These are phyloP conservation scores for Salix viminalis DNA, from an alignment of 345 rosid genomes.

Conservation along the genomic window DNA sequence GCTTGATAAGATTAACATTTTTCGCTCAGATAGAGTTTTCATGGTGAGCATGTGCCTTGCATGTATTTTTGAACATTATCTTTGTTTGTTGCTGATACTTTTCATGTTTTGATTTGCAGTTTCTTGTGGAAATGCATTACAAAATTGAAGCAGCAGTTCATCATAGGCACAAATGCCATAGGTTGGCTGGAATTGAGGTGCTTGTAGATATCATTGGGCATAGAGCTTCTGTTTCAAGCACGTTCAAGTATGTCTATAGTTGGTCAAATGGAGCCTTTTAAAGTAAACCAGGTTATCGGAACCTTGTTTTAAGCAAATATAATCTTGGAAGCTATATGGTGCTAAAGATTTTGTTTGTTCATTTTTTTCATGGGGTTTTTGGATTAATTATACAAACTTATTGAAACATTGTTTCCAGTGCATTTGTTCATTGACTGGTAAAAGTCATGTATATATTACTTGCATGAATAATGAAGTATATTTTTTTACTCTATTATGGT, in stretches of 20 bases:
- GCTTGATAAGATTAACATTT: slow-evolving; percentile 72
- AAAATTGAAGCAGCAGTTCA: slow-evolving; percentile 66
- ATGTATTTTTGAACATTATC: slow-evolving; percentile 1
- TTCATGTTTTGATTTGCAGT: slow-evolving; percentile 44
- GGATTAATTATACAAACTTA: neutral
- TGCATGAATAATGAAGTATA: no score
- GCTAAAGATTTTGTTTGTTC: neutral
- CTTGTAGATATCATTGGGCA: slow-evolving; percentile 68
- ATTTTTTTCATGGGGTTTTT: neutral
- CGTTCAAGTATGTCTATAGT: slow-evolving; percentile 46
- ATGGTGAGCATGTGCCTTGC: slow-evolving; percentile 48
- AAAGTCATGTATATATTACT: no score
- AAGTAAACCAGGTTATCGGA: neutral
- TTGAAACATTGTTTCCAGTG: neutral
- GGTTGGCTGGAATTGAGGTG: slow-evolving; percentile 74
- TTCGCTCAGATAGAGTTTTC: slow-evolving; percentile 89
- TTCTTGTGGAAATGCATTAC: slow-evolving; percentile 78
- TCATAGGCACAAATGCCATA: slow-evolving; percentile 73
- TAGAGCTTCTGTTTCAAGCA: slow-evolving; percentile 73
- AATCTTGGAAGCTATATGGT: neutral
- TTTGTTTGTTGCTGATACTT: slow-evolving; percentile 3
- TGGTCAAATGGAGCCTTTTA: neutral
- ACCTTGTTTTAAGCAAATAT: neutral
- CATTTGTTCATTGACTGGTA: neutral
- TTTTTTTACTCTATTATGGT: no score